Percentiles rank a stretch among this genome's conserved stretches.
phyloP scores from a whole-genome alignment of 179 eudicot species.

The Silene coronaria region DNA sequence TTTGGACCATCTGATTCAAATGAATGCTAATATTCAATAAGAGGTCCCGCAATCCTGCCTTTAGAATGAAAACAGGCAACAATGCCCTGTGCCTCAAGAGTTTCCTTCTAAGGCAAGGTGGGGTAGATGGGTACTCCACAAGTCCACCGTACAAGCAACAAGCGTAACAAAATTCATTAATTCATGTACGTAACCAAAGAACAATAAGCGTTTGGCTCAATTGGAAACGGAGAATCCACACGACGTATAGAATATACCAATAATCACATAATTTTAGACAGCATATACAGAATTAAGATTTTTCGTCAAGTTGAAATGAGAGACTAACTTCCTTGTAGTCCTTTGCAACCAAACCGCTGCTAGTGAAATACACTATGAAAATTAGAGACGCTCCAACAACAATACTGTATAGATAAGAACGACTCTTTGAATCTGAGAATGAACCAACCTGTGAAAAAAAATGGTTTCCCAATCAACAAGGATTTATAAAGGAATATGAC shows the following conservation, averaged over 20 bases:
- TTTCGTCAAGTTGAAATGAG: not conserved
- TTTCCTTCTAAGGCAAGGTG: too few relatives aligned
- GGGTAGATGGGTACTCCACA: too few relatives aligned
- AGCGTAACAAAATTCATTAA: too few relatives aligned
- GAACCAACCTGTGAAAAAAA: slow-evolving; percentile 23
- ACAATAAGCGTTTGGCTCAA: too few relatives aligned
- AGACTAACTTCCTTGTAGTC: slow-evolving; percentile 31
- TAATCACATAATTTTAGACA: not conserved
- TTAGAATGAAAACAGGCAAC: too few relatives aligned
- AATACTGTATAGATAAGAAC: slow-evolving; percentile 28
- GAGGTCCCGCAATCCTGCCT: not conserved
- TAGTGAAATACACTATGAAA: slow-evolving; percentile 28
- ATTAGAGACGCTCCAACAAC: slow-evolving; percentile 28
- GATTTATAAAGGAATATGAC: not conserved
- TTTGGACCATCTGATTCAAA: not conserved
- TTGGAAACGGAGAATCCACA: too few relatives aligned
- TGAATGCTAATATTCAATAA: not conserved
- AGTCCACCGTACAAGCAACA: too few relatives aligned
- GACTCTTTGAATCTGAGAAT: slow-evolving; percentile 27
- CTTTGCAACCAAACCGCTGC: slow-evolving; percentile 29
- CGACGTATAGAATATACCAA: not conserved
- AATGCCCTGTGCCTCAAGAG: too few relatives aligned
- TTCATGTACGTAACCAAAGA: too few relatives aligned
- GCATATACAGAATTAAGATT: not conserved
- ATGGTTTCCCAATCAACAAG: not conserved